Evolutionary conservation across 805 yeast genomes (phyloP), one percentile per base, ranked within the genome.

Genomic region (Yarrowia keelungensis): DNA sequence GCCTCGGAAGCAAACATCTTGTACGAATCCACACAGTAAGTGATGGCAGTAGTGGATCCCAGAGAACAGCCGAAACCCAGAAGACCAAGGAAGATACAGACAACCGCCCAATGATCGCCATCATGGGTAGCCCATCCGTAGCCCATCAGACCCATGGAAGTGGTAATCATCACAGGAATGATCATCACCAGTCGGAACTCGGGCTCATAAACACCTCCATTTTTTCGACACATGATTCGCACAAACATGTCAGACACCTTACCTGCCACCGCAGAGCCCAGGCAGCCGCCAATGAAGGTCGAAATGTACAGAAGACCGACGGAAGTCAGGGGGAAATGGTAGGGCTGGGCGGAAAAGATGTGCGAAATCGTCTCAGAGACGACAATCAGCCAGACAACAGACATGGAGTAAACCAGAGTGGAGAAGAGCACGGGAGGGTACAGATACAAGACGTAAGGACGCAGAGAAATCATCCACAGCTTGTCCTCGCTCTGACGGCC

Each of bases 371-470:
- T 80, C 72, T 86, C 89, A 1, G 88, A 84, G 56, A 87, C 83
- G 39, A 86, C 84, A 74, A 87, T 86, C 56, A 87, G 81, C 89
- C 89, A 87, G 19, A 86, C 87, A 22, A 87, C 87, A 15, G 88
- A 85, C 66, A 86, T 78, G 0, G 87, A 78, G 73, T 87, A 86
- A 2, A 85, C 74, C 9, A 86, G 73, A 0, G 88, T 78, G 0
- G 87, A 83, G 73, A 81, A 87, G 5, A 84, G 73, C 16, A 87
- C 78, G 1, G 84, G 77, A 0, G 89, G 89, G 74, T 86, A 87
- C 5, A 73, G 66, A 36, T 78, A 73, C 5, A 87, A 79, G 35
- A 82, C 80, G 69, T 86, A 81, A 1, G 90, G 90, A 51, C 90
- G 78, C 19, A 84, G 70, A 12, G 84, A 82, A 8, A 86, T 83